A percentile compares a stretch with the other conserved stretches of the same genome.
Evolutionary conservation across 192 early-diverging fungal species (phyloP).

Genomic region (Coemansia asiatica): DNA sequence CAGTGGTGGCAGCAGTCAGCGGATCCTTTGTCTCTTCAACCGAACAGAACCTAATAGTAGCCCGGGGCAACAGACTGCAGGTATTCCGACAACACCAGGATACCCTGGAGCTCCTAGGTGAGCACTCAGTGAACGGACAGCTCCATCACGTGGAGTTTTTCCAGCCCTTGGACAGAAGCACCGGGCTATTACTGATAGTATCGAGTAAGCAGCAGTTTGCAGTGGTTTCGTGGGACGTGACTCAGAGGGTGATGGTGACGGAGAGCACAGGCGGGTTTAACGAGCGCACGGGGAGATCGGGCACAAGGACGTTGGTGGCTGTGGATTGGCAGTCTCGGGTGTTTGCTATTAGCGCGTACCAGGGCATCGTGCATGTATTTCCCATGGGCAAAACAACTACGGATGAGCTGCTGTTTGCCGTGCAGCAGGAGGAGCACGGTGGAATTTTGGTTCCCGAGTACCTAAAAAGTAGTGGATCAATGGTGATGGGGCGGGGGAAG

Average conservation of each 20-base stretch:
- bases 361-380: constrained; percentile 68
- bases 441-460: constrained; percentile 24
- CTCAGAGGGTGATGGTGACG: constrained; percentile 55
- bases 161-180: constrained; percentile 41
- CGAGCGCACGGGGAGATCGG: constrained; percentile 60
- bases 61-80: constrained; percentile 59
- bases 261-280: constrained; percentile 64
- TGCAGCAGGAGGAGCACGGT: constrained; percentile 16
- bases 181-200: constrained; percentile 66
- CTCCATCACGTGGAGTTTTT: constrained; percentile 58
- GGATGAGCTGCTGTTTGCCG: constrained; percentile 31
- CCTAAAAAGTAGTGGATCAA: constrained; percentile 2
- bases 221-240: constrained; percentile 67
- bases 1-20: constrained; percentile 64
- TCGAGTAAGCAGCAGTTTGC: constrained; percentile 70
- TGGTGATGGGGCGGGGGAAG: background rate
- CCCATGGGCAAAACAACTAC: constrained; percentile 35
- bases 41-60: constrained; percentile 71
- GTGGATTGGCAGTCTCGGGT: constrained; percentile 61
- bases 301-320: constrained; percentile 56
- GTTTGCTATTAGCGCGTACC: constrained; percentile 64
- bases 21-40: constrained; percentile 65
- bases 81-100: constrained; percentile 39
- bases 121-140: constrained; percentile 69
- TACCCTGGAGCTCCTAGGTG: constrained; percentile 57